A percentile compares a stretch with the other conserved stretches of the same genome.
Evolutionary conservation across 1,139 yeast genomes (phyloP).

Genomic region (Suhomyces bokatorum): DNA sequence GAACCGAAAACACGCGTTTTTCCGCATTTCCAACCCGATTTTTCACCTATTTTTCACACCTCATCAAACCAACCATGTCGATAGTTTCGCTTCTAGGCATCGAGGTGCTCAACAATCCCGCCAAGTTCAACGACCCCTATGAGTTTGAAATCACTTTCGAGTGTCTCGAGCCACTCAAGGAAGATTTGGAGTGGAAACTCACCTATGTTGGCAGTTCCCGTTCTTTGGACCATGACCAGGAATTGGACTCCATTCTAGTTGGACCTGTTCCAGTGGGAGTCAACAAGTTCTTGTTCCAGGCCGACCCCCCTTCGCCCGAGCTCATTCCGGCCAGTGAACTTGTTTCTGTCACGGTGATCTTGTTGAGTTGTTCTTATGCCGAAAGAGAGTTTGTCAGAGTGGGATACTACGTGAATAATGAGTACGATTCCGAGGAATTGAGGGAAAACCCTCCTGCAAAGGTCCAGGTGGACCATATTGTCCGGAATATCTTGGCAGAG

Average conservation of each 20-base stretch:
- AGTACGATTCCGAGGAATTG: conserved; percentile 88
- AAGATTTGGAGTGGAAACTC: conserved; percentile 95
- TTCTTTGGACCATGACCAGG: conserved; percentile 94
- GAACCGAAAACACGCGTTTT: neutral
- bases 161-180: conserved; percentile 88
- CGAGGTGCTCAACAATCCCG: conserved; percentile 92
- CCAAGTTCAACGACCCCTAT: conserved; percentile 88
- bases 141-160: conserved; percentile 97
- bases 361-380: conserved; percentile 88
- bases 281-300: conserved; percentile 86
- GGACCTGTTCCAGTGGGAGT: conserved; percentile 99
- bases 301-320: conserved; percentile 97
- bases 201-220: conserved; percentile 96
- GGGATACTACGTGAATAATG: conserved; percentile 96
- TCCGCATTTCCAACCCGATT: neutral
- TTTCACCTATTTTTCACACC: neutral
- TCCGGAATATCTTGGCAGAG: conserved; percentile 90
- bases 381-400: conserved; percentile 95
- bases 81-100: conserved; percentile 91
- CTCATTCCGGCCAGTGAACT: conserved; percentile 93
- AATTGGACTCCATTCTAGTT: conserved; percentile 87
- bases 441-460: conserved; percentile 92
- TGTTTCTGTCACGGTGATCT: conserved; percentile 90
- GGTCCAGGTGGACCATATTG: conserved; percentile 93
- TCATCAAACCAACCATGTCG: conserved; percentile 51